A percentile compares a stretch with the other conserved stretches of the same genome.
Conservation (phyloP, 2,329 filamentous ascomycete species). For the Phyllosticta ampelicida region DNA sequence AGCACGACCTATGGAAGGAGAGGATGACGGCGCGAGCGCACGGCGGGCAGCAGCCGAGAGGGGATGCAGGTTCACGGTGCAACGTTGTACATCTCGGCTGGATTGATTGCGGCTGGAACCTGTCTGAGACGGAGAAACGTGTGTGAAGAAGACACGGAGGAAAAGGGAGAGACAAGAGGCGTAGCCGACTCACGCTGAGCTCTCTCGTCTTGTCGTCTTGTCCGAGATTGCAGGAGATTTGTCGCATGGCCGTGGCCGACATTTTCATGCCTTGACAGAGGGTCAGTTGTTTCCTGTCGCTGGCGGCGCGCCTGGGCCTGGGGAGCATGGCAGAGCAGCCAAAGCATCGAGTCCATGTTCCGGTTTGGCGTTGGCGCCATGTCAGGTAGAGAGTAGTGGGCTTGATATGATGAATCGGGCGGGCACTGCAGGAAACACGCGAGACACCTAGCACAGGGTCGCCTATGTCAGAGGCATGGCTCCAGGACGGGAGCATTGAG, state of each 20-base stretch:
- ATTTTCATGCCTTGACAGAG: neutral
- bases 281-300: neutral
- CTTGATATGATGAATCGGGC: neutral
- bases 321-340: neutral
- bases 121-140: neutral
- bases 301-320: neutral
- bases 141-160: neutral
- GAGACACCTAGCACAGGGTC: neutral
- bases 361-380: neutral
- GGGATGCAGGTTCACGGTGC: neutral
- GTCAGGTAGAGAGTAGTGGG: neutral
- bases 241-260: neutral
- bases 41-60: neutral
- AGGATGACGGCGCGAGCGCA: neutral
- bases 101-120: neutral
- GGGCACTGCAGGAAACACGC: neutral
- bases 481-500: neutral
- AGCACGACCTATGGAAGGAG: neutral
- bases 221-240: slow-evolving; percentile 9
- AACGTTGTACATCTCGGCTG: neutral
- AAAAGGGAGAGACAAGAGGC: neutral
- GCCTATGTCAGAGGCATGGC: neutral
- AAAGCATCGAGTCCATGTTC: neutral
- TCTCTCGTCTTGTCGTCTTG: slow-evolving; percentile 5
- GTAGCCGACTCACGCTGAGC: neutral